Evolutionary conservation across 805 yeast species (phyloP).

Genomic region (Ascoidea rubescens): DNA sequence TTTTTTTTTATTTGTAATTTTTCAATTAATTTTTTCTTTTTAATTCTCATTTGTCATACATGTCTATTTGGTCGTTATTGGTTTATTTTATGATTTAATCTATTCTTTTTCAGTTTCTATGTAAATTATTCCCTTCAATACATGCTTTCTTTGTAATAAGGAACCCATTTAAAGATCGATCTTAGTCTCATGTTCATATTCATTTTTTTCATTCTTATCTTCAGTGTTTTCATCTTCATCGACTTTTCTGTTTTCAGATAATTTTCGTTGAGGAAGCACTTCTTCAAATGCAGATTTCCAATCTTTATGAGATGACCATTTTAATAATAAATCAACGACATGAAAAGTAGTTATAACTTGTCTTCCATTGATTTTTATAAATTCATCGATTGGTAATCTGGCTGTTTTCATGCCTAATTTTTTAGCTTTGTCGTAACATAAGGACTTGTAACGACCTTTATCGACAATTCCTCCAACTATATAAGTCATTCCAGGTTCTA

Average conservation of each 20-base stretch:
- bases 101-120: no score
- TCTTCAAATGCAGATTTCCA: conserved; percentile 82
- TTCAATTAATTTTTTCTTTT: no score
- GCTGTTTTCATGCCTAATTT: conserved; percentile 57
- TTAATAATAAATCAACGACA: conserved; percentile 76
- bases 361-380: conserved; percentile 70
- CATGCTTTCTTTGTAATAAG: no score
- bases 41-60: no score
- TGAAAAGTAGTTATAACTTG: conserved; percentile 88
- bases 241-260: conserved; percentile 15
- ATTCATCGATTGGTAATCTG: conserved; percentile 78
- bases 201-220: conserved; percentile 2
- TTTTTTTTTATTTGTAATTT: no score
- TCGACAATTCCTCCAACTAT: conserved; percentile 95
- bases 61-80: no score
- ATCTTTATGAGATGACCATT: conserved; percentile 64
- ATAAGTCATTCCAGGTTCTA: conserved; percentile 62
- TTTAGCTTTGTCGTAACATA: conserved; percentile 75
- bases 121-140: no score
- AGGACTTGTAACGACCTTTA: conserved; percentile 72
- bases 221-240: conserved; percentile 8
- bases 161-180: no score
- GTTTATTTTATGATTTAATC: no score
- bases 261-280: conserved; percentile 76
- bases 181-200: no score